phyloP scores from a whole-genome alignment of 2,329 filamentous ascomycete genomes.

The Ophiognomonia clavigignenti-juglandacearum region DNA sequence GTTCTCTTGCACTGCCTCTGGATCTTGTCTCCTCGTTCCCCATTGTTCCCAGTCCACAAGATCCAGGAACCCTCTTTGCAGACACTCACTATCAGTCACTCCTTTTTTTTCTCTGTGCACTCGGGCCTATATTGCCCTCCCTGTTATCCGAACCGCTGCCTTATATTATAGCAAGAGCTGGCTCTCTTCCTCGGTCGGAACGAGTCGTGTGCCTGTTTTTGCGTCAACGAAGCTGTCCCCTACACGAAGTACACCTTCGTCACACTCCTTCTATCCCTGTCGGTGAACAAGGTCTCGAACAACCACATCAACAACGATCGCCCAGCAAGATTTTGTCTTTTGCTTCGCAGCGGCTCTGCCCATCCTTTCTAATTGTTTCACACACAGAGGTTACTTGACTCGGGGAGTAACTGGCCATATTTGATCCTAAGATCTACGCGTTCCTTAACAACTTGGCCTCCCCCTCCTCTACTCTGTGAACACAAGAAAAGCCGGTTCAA shows the following conservation, averaged over 20 bases:
- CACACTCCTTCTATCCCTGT: slow-evolving; percentile 34
- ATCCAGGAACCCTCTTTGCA: slow-evolving; percentile 25
- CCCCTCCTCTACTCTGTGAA: slow-evolving; percentile 11
- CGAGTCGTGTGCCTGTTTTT: slow-evolving; percentile 28
- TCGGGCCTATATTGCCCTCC: slow-evolving; percentile 29
- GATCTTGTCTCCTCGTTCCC: slow-evolving; percentile 34
- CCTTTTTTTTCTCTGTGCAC: slow-evolving; percentile 33
- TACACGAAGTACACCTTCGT: slow-evolving; percentile 24
- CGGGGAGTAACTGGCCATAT: slow-evolving; percentile 12
- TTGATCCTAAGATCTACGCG: slow-evolving; percentile 28
- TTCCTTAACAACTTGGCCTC: slow-evolving; percentile 27
- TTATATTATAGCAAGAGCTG: slow-evolving; percentile 50
- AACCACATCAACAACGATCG: slow-evolving; percentile 25
- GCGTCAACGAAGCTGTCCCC: slow-evolving; percentile 36
- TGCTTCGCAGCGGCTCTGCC: slow-evolving; percentile 29
- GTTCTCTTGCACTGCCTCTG: slow-evolving; percentile 44
- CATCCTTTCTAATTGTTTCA: slow-evolving; percentile 29
- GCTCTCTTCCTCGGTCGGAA: slow-evolving; percentile 45
- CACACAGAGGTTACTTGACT: slow-evolving; percentile 19
- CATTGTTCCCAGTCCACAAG: slow-evolving; percentile 26
- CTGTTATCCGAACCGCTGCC: slow-evolving; percentile 36
- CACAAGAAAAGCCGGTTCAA: slow-evolving; percentile 12
- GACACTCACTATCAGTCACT: slow-evolving; percentile 41
- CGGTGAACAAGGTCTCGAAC: slow-evolving; percentile 7
- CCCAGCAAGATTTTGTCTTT: slow-evolving; percentile 1